These are phyloP conservation scores for Mucor sp. DNA, from an alignment of 371 early-diverging fungal genomes.

Conservation along the genomic window DNA sequence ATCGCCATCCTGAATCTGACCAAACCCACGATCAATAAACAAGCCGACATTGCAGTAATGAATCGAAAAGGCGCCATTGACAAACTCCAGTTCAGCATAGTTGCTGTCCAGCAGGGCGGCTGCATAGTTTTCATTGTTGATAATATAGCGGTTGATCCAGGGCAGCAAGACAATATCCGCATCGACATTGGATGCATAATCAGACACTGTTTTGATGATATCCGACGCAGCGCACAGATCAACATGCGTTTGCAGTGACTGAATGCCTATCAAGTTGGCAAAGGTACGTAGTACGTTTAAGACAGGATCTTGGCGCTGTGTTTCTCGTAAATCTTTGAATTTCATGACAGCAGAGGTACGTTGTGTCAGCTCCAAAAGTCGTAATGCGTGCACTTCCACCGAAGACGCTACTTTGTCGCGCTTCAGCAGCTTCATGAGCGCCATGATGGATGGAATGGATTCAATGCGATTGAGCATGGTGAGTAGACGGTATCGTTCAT, in stretches of 20 bases:
- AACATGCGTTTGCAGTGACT: conserved; percentile 24
- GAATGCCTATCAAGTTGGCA: conserved; percentile 62
- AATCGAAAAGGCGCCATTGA: conserved; percentile 13
- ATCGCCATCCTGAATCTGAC: conserved; percentile 24
- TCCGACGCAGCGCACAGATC: conserved; percentile 25
- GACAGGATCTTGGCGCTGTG: conserved; percentile 68
- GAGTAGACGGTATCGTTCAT: conserved; percentile 31
- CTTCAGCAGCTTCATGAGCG: conserved; percentile 60
- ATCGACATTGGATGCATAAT: conserved; percentile 12
- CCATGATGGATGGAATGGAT: conserved; percentile 73
- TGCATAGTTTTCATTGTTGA: conserved; percentile 8
- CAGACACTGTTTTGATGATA: conserved; percentile 21
- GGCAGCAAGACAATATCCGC: conserved; percentile 39
- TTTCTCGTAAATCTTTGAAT: conserved; percentile 60
- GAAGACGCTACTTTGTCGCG: conserved; percentile 8
- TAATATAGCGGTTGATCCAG: conserved; percentile 8
- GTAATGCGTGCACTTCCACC: conserved; percentile 52
- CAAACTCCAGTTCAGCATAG: conserved; percentile 21
- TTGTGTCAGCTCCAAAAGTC: conserved; percentile 71
- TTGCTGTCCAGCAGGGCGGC: not conserved
- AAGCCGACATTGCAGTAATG: conserved; percentile 43
- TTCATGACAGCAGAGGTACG: conserved; percentile 78
- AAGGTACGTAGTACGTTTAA: conserved; percentile 76
- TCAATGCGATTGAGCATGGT: conserved; percentile 67
- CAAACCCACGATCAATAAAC: conserved; percentile 77